Percentiles rank a stretch among this genome's conserved stretches.
phyloP scores from a whole-genome alignment of 2,329 filamentous ascomycete species.

The Talaromyces sp. region DNA sequence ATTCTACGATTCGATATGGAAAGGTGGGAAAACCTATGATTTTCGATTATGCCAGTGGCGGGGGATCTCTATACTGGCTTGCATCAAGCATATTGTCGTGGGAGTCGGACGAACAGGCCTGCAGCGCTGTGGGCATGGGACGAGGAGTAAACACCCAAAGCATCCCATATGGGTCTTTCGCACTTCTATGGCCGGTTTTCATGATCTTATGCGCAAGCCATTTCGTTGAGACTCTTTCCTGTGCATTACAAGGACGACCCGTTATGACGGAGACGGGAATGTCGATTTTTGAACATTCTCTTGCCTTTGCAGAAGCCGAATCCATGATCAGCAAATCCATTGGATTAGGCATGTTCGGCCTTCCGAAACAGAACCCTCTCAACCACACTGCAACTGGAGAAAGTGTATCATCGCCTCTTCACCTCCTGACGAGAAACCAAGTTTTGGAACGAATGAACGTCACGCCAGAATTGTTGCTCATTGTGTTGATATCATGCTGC shows the following conservation, averaged over 20 bases:
- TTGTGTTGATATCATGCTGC: constrained; percentile 84
- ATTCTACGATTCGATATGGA: constrained; percentile 70
- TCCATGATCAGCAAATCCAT: constrained; percentile 80
- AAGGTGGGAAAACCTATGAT: constrained; percentile 66
- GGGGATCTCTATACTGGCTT: constrained; percentile 70
- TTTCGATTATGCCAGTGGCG: constrained; percentile 71
- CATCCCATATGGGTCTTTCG: constrained; percentile 74
- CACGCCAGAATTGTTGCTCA: constrained; percentile 81
- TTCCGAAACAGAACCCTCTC: constrained; percentile 46
- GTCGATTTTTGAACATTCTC: constrained; percentile 93
- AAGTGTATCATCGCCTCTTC: constrained; percentile 34
- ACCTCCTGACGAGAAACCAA: constrained; percentile 49
- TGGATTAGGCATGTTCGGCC: constrained; percentile 67
- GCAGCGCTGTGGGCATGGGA: constrained; percentile 73
- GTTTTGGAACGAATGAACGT: constrained; percentile 83
- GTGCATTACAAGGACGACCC: constrained; percentile 80
- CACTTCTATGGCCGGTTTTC: constrained; percentile 60
- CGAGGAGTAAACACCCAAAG: constrained; percentile 46
- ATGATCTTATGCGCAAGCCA: constrained; percentile 68
- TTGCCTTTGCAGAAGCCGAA: constrained; percentile 95
- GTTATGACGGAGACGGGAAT: constrained; percentile 87
- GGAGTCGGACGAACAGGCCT: constrained; percentile 73
- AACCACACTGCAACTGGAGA: constrained; percentile 49
- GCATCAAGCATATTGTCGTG: constrained; percentile 74
- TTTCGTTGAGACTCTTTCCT: constrained; percentile 85